phyloP scores from a whole-genome alignment of 2,329 filamentous ascomycete genomes.

The Apiospora malaysiana region DNA sequence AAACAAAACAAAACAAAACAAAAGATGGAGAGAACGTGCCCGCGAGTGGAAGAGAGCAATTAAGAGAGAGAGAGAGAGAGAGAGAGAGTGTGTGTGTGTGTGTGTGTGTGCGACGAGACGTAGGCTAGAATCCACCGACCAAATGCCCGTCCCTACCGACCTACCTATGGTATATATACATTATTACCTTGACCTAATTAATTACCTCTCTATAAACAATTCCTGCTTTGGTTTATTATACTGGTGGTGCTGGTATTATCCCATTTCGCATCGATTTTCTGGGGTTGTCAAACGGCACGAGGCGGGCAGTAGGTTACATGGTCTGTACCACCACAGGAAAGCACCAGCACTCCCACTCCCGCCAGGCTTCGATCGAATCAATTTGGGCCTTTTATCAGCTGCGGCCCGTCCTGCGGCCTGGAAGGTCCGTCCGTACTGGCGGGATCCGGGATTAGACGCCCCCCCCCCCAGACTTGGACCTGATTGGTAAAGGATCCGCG shows the following conservation, averaged over 20 bases:
- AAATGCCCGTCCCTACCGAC: neutral
- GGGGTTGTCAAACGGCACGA: slow-evolving; percentile 6
- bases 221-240: neutral
- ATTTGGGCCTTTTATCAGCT: slow-evolving; percentile 37
- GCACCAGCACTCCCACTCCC: neutral
- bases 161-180: no score
- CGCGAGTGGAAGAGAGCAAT: neutral
- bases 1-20: neutral
- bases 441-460: slow-evolving; percentile 39
- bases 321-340: neutral
- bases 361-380: slow-evolving; percentile 32
- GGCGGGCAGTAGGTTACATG: neutral
- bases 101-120: no score
- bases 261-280: neutral
- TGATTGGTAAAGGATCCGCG: slow-evolving; percentile 37
- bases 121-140: neutral
- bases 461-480: slow-evolving; percentile 33
- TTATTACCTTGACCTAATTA: no score
- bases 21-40: neutral
- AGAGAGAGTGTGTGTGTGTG: no score
- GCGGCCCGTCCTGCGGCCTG: slow-evolving; percentile 42
- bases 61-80: neutral
- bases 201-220: neutral
- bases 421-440: slow-evolving; percentile 33
- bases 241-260: neutral